Base-by-base conservation (phyloP, 805 yeast genomes). In the Ogataea neopini region DNA sequence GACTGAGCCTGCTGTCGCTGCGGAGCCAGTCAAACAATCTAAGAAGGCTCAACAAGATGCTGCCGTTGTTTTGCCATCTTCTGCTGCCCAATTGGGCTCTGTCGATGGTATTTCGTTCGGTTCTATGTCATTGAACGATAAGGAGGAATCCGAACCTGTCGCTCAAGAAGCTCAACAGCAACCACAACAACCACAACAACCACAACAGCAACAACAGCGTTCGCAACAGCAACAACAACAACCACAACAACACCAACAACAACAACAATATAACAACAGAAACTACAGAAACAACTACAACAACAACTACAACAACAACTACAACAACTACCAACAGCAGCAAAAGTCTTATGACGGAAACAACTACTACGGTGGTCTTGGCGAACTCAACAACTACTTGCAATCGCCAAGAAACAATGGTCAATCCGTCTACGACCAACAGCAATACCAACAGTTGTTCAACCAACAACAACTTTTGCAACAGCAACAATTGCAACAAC, bases 81-180 rank as follows among this genome's bases (percentile, higher is more conserved):
- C 67, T 56, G 64, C 80, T 61, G 61, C 74, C 60, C 67, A 77
- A 65, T 60, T 74, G 49, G 66, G 69, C 53, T 50, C 66, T 26
- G 70, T 74, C 44, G 77, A 75, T 28, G 80, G 81, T 48, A 79
- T 78, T 43, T 75, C 81, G 6, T 77, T 78, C 50, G 83, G 82
- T 39, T 77, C 81, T 2, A 71, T 77, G 67, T 62, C 77, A 3
- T 63, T 80, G 53, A 68, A 72, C 44, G 78, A 77, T 36, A 77
- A 74, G 40, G 72, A 71, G 48, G 60, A 66, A 36, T 56, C 60
- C 22, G 53, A 52, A 15, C 50, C 49, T 11, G 53, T 53, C 23
- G 19, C 33, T 17, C 53, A 48, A 43, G 52, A 44, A 20, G 46
- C 42, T 40, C 54, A 15, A 23, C 44, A 28, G 33, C 55, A 41